Evolutionary conservation across 2,329 filamentous ascomycete genomes (phyloP).

Genomic region (Xylaria sp.): DNA sequence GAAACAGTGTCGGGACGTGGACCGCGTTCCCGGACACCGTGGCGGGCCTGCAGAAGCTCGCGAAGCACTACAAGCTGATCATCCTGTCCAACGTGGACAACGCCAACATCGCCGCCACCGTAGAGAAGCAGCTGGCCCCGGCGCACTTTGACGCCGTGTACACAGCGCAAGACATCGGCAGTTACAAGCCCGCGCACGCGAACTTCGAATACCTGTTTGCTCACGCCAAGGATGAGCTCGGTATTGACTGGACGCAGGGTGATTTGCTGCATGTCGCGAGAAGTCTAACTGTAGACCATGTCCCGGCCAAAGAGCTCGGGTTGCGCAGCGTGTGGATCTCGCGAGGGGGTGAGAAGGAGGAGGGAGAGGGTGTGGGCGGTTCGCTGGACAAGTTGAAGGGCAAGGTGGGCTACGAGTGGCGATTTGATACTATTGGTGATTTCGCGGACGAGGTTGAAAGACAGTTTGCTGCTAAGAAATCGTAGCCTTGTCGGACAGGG

Average conservation of each 20-base stretch:
- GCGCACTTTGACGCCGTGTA: slow-evolving; percentile 66
- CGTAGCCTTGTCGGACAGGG: neutral
- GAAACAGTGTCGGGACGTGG: slow-evolving; percentile 58
- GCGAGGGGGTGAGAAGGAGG: slow-evolving; percentile 50
- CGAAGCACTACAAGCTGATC: slow-evolving; percentile 61
- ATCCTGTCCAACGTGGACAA: slow-evolving; percentile 59
- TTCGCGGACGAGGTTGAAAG: slow-evolving; percentile 49
- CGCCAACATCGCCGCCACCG: slow-evolving; percentile 39
- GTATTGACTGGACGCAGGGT: slow-evolving; percentile 52
- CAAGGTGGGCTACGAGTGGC: slow-evolving; percentile 45
- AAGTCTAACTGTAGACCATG: slow-evolving; percentile 70
- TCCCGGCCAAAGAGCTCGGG: slow-evolving; percentile 65
- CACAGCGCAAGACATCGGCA: slow-evolving; percentile 73
- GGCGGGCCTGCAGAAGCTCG: slow-evolving; percentile 55
- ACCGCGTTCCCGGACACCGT: slow-evolving; percentile 63
- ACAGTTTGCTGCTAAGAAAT: slow-evolving; percentile 42
- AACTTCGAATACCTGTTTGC: slow-evolving; percentile 72
- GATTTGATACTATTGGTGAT: slow-evolving; percentile 47
- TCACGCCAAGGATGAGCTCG: slow-evolving; percentile 58
- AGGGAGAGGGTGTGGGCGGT: slow-evolving; percentile 23
- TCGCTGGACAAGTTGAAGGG: slow-evolving; percentile 33
- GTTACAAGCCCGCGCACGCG: slow-evolving; percentile 68
- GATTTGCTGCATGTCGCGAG: slow-evolving; percentile 72
- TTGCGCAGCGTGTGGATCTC: slow-evolving; percentile 71
- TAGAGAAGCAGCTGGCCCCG: slow-evolving; percentile 49